A percentile compares a stretch with the other conserved stretches of the same genome.
These are phyloP conservation scores for Kitagawia praeruptora DNA, from an alignment of 129 eudicot genomes.

Conservation along the genomic window DNA sequence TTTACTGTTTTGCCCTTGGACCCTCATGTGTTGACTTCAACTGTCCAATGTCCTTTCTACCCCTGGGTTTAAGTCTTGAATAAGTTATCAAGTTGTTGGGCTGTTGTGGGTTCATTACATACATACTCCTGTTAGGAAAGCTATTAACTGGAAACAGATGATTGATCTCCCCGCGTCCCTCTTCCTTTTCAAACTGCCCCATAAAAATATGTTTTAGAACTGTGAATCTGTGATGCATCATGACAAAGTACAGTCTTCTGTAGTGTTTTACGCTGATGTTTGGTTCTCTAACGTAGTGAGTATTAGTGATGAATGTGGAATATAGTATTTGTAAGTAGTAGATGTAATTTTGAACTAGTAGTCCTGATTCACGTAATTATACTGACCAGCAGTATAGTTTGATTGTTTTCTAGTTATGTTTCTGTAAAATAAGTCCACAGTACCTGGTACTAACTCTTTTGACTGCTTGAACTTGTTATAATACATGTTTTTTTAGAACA, in stretches of 20 bases:
- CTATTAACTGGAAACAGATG: not conserved
- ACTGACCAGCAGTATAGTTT: not conserved
- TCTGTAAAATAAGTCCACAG: not conserved
- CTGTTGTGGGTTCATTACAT: no score
- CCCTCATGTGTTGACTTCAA: no score
- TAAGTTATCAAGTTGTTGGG: no score
- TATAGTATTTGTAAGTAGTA: not conserved
- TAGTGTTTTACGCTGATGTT: not conserved
- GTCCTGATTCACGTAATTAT: not conserved
- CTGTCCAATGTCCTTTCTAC: no score
- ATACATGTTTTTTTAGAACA: not conserved
- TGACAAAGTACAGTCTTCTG: not conserved
- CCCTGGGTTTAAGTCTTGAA: no score
- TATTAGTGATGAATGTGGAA: not conserved
- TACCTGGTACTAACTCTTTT: not conserved
- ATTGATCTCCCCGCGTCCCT: not conserved
- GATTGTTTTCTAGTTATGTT: not conserved
- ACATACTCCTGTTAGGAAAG: not conserved
- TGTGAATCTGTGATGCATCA: not conserved
- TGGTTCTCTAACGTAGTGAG: not conserved
- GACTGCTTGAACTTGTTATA: not conserved
- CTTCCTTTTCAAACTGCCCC: no score
- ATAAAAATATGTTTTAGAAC: not conserved
- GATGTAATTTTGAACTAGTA: not conserved
- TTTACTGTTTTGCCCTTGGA: no score